Base-by-base conservation (phyloP, 1,139 yeast genomes). In the Hansenula sp. region DNA sequence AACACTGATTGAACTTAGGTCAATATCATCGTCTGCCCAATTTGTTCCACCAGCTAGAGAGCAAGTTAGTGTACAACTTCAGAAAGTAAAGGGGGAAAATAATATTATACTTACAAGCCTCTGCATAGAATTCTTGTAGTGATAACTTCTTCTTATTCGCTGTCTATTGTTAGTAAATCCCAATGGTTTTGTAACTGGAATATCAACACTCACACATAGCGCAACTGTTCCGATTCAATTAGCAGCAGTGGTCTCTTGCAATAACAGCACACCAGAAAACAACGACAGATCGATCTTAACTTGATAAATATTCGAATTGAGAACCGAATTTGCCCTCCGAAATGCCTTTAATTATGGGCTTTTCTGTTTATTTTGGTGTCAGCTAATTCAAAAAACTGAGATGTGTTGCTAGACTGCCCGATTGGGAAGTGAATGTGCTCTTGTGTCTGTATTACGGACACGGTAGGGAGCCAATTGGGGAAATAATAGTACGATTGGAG, bases 1-100 rank as follows among this genome's bases (percentile, higher is more conserved):
- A 17, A 76, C 77, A 35, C 77, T 76, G 47, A 77, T 77, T 18
- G 81, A 74, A 30, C 73, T 67, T 60, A 77, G 67, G 54, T 77
- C 82, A 42, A 77, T 74, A 56, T 76, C 82, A 53, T 76, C 81
- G 50, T 77, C 83, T 19, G 81, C 81, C 83, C 83, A 77, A 10
- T 74, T 66, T 38, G 63, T 66, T 9, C 74, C 68, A 35, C 70
- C 71, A 5, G 55, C 53, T 50, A 32, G 16, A 25, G 19, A 46
- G 46, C 37, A 38, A 45, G 36, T 41, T 34, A 27, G 35, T 29
- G 13, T 32, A 27, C 15, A 19, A 13, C 6, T 24, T 18, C 9
- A n/a, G 13, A 19, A 27, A 17, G 1, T 9, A 8, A 24, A 21
- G n/a, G n/a, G n/a, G n/a, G n/a, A n/a, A n/a, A n/a, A n/a, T n/a